These are phyloP conservation scores for Paracorniculantispora psalliotae DNA, from an alignment of 2,329 filamentous ascomycete species.

Conservation along the genomic window DNA sequence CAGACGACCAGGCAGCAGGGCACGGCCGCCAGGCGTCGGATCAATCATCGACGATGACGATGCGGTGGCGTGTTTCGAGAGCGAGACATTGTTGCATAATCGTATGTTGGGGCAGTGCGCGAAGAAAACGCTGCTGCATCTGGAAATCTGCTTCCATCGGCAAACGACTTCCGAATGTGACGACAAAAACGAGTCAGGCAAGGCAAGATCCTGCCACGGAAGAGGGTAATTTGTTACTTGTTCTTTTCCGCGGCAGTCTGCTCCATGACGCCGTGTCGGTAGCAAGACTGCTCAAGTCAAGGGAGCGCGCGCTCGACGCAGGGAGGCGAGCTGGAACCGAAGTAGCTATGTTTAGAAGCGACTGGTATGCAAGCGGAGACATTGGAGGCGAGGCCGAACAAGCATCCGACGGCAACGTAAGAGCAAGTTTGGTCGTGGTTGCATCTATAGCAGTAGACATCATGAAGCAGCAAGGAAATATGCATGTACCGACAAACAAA, in stretches of 20 bases:
- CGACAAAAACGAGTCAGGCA: background rate
- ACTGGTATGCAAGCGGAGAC: slow-evolving; percentile 10
- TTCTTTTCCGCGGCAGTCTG: background rate
- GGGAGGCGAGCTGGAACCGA: background rate
- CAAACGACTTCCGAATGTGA: background rate
- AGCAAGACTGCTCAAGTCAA: background rate
- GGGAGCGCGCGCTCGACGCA: background rate
- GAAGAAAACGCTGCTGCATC: background rate
- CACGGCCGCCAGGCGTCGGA: background rate
- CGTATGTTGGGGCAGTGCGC: background rate
- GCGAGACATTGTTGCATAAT: background rate
- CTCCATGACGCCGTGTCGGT: too few relatives aligned
- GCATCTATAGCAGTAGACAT: background rate
- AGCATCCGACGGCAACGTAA: background rate
- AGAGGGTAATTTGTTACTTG: too few relatives aligned
- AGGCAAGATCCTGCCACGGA: too few relatives aligned
- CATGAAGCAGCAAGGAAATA: too few relatives aligned
- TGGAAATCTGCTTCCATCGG: background rate
- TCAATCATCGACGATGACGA: background rate
- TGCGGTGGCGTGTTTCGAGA: background rate
- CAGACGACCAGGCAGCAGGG: background rate
- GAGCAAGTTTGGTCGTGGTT: background rate
- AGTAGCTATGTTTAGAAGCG: background rate
- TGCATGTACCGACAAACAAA: background rate
- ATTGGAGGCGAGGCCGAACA: background rate